Evolutionary conservation across 179 eudicot genomes (phyloP), one percentile per base, ranked within the genome.

Genomic region (Beta macrorhiza): DNA sequence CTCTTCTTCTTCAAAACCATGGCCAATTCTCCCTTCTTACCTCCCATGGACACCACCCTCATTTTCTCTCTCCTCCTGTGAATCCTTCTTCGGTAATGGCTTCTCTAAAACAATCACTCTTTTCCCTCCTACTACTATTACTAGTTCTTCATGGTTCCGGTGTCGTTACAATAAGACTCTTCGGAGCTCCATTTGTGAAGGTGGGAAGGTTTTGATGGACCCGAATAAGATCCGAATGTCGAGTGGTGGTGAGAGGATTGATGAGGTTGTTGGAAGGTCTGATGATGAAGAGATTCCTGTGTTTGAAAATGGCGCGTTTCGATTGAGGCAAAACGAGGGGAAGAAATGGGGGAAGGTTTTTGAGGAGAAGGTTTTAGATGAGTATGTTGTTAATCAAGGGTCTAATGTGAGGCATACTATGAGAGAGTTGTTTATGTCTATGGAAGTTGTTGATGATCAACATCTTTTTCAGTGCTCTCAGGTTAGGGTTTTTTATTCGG

Each of bases 21-120:
- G 99, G 99, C 98, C 99, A 0, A 85, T 87, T 57, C 84, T 96
- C 49, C 97, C 97, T 0, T 95, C 99, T 2, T 91, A 89, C 87
- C 93, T 93, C 84, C 99, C 99, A 4, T 94, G 98, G 98, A 19
- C 90, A 11, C 86, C 61, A 5, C 83, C 82, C 58, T 87, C 63
- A 58, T 72, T 25, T 78, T 59, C 67, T 5, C 57, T 91, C 29
- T 87, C 19, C 82, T 95, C 99, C 5, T 96, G 99, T 70, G 99
- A 96, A 79, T 89, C 82, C 7, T 96, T 86, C 86, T 96, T 93
- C 81, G 99, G 99, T 0, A 96, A 96, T 77, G 99, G 97, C 3
- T 96, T 91, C 81, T 84, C 89, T 19, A 68, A 78, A 22, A 83
- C 86, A 1, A 29, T 88, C 58, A 89, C 91, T 37, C 74, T 88